Base-by-base conservation (phyloP, 306 rosid genomes). In the Arachis hypogaea region DNA sequence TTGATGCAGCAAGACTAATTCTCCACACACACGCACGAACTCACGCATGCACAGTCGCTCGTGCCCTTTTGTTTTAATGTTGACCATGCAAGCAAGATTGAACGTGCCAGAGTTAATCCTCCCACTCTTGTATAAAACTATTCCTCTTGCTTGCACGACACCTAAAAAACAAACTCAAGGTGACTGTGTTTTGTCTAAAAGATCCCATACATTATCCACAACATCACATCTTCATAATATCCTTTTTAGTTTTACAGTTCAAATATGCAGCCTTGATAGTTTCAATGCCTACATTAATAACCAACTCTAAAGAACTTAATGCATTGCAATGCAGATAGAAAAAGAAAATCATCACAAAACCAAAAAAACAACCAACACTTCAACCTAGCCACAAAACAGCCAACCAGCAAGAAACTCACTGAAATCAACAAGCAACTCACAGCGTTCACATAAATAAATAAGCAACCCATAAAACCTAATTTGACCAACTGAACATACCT, bases 381-480 rank as follows among this genome's bases (percentile, higher is more conserved):
- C 69, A 54, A 71, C 74, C 57, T 10, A 74, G 69, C 63, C 30
- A 28, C 1, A 62, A 58, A 46, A 55, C 5, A 59, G 12, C 45
- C 40, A 7, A 47, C 40, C 16, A 2, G 33, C 52, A 30, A 38
- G 30, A 30, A 61, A 55, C 65, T 41, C 14, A 30, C 41, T 29
- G 59, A 47, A 44, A 54, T 33, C 11, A 74, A 33, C 52, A 12
- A 50, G 3, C 57, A 28, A 66, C 57, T 16, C 43, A 3, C 61
- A 78, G 49, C 7, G 60, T 67, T 68, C 63, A 56, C 59, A 59
- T 33, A 33, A 33, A 33, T 33, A 33, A 33, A 33, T 2, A 33
- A 33, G 38, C 38, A 6, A 66, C 71, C 72, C 63, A 56, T 64
- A 54, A 54, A 68, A 43, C 72, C 68, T 55, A 80, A 69, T 68